Evolutionary conservation across 768 basidiomycete species (phyloP).

Genomic region (Rhodotorula sphaerocarpa): DNA sequence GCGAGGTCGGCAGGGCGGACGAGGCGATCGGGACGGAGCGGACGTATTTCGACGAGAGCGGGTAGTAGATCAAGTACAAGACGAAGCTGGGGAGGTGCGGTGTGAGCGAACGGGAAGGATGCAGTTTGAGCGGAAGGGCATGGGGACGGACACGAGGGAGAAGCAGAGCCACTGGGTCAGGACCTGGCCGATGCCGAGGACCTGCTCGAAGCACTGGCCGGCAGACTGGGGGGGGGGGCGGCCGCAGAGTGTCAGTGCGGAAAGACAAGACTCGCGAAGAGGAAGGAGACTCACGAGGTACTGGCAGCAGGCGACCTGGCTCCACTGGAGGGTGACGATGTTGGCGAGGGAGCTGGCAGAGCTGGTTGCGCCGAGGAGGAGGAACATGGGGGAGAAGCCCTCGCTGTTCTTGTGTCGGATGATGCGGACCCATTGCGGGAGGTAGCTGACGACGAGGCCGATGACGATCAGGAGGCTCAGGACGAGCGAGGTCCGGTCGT

Average conservation of each 20-base stretch:
- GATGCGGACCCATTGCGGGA: constrained; percentile 49
- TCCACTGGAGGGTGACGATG: constrained; percentile 78
- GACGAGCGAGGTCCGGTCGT: constrained; percentile 63
- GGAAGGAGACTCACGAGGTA: constrained; percentile 54
- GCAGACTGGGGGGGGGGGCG: constrained; percentile 48
- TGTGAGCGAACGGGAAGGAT: neutral
- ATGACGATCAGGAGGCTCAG: constrained; percentile 59
- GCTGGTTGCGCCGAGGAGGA: constrained; percentile 61
- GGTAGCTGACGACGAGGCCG: constrained; percentile 49
- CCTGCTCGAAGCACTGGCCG: constrained; percentile 66
- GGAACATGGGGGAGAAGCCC: constrained; percentile 84
- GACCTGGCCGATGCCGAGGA: constrained; percentile 76
- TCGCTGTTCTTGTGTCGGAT: constrained; percentile 68
- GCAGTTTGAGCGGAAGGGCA: neutral
- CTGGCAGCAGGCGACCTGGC: constrained; percentile 68
- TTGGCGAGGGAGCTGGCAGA: constrained; percentile 42
- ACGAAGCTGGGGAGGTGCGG: constrained; percentile 54
- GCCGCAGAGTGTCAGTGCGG: neutral
- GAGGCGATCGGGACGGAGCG: constrained; percentile 59
- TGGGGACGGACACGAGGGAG: constrained; percentile 63
- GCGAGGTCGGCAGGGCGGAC: constrained; percentile 55
- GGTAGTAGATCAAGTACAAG: constrained; percentile 88
- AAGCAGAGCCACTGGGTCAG: constrained; percentile 76
- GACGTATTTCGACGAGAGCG: constrained; percentile 66
- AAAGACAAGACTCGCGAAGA: neutral